These are phyloP conservation scores for Cyphellophora europaea DNA, from an alignment of 2,329 filamentous ascomycete genomes.

Conservation along the genomic window DNA sequence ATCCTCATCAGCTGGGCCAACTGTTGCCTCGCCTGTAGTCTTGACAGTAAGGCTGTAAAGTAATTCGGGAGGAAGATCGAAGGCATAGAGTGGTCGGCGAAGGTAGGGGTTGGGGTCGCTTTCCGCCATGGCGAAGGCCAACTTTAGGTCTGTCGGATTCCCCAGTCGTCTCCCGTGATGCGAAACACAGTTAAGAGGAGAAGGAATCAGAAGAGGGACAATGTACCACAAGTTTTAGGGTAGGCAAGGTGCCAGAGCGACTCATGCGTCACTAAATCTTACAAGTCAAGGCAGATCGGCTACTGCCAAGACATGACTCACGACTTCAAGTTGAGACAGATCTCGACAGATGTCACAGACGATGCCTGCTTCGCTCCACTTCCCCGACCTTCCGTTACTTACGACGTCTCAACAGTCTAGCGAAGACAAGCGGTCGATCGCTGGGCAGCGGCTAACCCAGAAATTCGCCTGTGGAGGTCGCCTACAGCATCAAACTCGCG, in stretches of 20 bases:
- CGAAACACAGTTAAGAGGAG: neutral
- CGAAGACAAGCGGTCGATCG: too few relatives aligned
- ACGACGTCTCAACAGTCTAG: too few relatives aligned
- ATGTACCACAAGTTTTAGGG: too few relatives aligned
- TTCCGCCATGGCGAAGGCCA: neutral
- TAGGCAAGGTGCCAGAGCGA: neutral
- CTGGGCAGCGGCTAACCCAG: too few relatives aligned
- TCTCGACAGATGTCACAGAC: too few relatives aligned
- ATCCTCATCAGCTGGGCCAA: slow-evolving; percentile 18
- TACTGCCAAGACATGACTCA: too few relatives aligned
- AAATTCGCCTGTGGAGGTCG: too few relatives aligned
- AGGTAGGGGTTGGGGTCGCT: slow-evolving; percentile 22
- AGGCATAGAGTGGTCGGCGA: slow-evolving; percentile 51
- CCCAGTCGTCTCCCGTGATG: neutral
- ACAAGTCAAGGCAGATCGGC: too few relatives aligned
- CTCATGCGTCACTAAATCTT: neutral
- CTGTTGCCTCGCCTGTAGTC: slow-evolving; percentile 35
- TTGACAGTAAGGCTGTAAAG: slow-evolving; percentile 53
- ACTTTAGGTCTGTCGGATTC: neutral
- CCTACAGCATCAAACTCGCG: too few relatives aligned
- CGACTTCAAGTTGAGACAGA: too few relatives aligned
- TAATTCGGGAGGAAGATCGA: slow-evolving; percentile 69
- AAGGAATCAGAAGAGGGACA: slow-evolving; percentile 1
- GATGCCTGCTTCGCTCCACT: too few relatives aligned
- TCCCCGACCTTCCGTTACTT: too few relatives aligned